Percentiles rank a stretch among this genome's conserved stretches.
These are phyloP conservation scores for Eucalyptus tenuipes DNA, from an alignment of 345 rosid species.

Conservation along the genomic window DNA sequence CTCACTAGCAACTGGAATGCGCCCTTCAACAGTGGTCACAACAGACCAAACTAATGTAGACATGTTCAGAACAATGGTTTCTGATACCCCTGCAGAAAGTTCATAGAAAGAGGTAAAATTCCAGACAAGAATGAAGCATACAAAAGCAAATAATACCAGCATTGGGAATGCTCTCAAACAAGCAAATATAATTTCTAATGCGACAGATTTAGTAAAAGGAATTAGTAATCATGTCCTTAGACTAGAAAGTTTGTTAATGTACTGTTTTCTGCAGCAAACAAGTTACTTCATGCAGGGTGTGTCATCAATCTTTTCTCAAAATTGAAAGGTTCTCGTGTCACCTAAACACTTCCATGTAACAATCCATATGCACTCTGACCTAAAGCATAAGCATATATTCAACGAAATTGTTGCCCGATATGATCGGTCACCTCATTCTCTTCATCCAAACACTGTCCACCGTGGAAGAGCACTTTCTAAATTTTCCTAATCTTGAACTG, in stretches of 20 bases:
- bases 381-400: neutral
- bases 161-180: neutral
- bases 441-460: neutral
- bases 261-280: neutral
- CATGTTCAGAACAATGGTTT: constrained; percentile 91
- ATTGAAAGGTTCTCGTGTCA: neutral
- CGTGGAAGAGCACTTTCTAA: neutral
- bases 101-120: neutral
- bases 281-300: neutral
- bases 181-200: neutral
- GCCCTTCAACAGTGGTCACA: constrained; percentile 79
- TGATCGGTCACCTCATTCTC: neutral
- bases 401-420: neutral
- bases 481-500: neutral
- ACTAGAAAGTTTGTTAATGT: neutral
- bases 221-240: neutral
- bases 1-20: constrained; percentile 96
- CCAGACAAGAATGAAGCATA: neutral
- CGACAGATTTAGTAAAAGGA: neutral
- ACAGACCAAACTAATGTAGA: constrained; percentile 90
- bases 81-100: constrained; percentile 67
- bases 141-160: neutral
- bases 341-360: neutral
- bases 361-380: neutral
- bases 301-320: neutral